Evolutionary conservation across 2,329 filamentous ascomycete genomes (phyloP).

Genomic region (Alternaria postmessia): DNA sequence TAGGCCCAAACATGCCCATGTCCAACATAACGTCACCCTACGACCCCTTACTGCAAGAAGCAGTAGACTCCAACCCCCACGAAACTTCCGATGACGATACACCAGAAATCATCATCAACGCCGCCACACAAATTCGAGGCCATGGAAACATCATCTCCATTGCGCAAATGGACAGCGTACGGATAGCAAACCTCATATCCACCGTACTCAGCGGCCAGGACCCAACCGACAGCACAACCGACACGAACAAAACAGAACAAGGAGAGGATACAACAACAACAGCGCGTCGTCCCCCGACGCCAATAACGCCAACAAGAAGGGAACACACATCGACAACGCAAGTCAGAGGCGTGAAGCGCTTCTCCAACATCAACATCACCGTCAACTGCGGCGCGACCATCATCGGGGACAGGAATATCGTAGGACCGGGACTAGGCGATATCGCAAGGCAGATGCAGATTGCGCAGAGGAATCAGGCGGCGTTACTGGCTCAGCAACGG

Average conservation of each 20-base stretch:
- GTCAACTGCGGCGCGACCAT: slow-evolving; percentile 48
- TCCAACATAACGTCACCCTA: slow-evolving; percentile 33
- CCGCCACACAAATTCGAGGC: slow-evolving; percentile 44
- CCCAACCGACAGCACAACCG: no score
- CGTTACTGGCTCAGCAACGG: slow-evolving; percentile 24
- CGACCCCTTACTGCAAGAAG: slow-evolving; percentile 26
- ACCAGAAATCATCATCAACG: slow-evolving; percentile 48
- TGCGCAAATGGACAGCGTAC: slow-evolving; percentile 40
- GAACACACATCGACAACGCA: slow-evolving; percentile 15
- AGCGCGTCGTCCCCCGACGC: not conserved
- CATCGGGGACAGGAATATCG: slow-evolving; percentile 47
- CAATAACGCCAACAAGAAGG: not conserved
- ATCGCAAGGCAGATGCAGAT: slow-evolving; percentile 46
- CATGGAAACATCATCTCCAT: slow-evolving; percentile 47
- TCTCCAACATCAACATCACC: slow-evolving; percentile 40
- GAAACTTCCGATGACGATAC: slow-evolving; percentile 12
- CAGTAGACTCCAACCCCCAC: slow-evolving; percentile 1
- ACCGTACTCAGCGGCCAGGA: slow-evolving; percentile 28
- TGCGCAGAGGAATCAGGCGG: slow-evolving; percentile 36
- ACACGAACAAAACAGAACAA: no score
- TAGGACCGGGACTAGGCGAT: slow-evolving; percentile 44
- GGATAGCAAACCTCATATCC: slow-evolving; percentile 39
- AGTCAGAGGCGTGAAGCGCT: slow-evolving; percentile 14
- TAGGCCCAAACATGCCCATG: slow-evolving; percentile 30
- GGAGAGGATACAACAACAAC: no score